A percentile compares a stretch with the other conserved stretches of the same genome.
These are phyloP conservation scores for Penicillium sp. DNA, from an alignment of 2,329 filamentous ascomycete species.

Conservation along the genomic window DNA sequence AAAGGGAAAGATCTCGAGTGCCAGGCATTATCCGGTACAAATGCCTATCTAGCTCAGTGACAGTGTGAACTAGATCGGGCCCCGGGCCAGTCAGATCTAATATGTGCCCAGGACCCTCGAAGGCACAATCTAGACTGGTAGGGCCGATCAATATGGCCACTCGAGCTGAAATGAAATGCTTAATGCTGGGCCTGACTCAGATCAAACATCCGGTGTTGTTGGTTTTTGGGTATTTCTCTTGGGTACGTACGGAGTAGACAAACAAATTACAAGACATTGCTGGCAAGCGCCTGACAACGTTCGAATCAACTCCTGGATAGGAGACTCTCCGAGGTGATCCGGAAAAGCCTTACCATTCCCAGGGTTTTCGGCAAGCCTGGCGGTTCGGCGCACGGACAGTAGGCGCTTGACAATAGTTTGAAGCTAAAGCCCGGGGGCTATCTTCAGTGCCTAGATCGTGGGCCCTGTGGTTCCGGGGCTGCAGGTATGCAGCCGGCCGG, in stretches of 20 bases:
- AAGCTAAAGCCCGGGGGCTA: constrained; percentile 13
- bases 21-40: too few species aligned
- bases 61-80: constrained; percentile 13
- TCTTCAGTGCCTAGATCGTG: constrained; percentile 22
- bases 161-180: not conserved
- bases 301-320: constrained; percentile 8
- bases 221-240: not conserved
- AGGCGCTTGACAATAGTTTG: constrained; percentile 18
- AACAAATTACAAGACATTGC: not conserved
- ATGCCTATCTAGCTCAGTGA: constrained; percentile 11
- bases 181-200: constrained; percentile 8
- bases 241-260: not conserved
- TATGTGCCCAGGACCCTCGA: not conserved
- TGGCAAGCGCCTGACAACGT: constrained; percentile 10
- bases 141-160: constrained; percentile 6
- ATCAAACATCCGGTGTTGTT: constrained; percentile 7
- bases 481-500: constrained; percentile 5
- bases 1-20: too few species aligned
- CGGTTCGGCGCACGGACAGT: constrained; percentile 21
- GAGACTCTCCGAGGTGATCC: constrained; percentile 17
- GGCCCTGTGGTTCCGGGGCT: not conserved
- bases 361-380: constrained; percentile 7
- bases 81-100: constrained; percentile 19
- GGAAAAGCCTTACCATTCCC: constrained; percentile 9
- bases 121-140: not conserved